Percentiles rank a stretch among this genome's conserved stretches.
Evolutionary conservation across 176 grass and related monocot genomes (phyloP).

Genomic region (Carex cristatella): DNA sequence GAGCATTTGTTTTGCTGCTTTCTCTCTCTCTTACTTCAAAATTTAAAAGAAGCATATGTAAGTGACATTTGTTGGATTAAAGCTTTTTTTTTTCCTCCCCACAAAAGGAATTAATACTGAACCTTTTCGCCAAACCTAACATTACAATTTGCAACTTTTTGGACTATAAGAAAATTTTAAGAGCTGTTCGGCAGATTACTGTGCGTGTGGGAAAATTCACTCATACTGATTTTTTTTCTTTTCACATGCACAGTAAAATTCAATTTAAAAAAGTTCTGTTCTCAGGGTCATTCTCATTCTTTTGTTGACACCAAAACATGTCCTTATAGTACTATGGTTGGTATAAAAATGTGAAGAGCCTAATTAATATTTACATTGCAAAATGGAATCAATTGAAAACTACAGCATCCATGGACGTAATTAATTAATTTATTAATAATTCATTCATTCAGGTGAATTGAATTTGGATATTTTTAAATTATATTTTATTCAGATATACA

Average conservation of each 20-base stretch:
- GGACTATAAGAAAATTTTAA: not conserved
- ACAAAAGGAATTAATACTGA: not conserved
- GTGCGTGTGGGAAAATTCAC: too few relatives aligned
- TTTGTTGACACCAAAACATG: too few relatives aligned
- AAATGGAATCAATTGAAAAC: not conserved
- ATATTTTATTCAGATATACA: too few relatives aligned
- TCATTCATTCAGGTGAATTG: too few relatives aligned
- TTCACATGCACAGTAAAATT: too few relatives aligned
- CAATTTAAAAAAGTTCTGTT: too few relatives aligned
- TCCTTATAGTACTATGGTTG: not conserved
- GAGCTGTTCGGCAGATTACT: too few relatives aligned
- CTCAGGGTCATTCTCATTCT: too few relatives aligned
- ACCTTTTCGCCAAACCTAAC: not conserved
- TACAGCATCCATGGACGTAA: not conserved
- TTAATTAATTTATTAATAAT: too few relatives aligned
- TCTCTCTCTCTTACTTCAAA: not conserved
- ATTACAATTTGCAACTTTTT: not conserved
- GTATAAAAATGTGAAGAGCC: not conserved
- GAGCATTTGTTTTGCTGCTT: not conserved
- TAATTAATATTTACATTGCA: not conserved
- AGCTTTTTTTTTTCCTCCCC: not conserved
- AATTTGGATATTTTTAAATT: too few relatives aligned
- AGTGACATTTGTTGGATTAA: not conserved
- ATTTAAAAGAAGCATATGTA: not conserved
- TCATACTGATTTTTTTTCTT: too few relatives aligned